Conservation (phyloP, 768 basidiomycete genomes). For the Collybia mongolica region DNA sequence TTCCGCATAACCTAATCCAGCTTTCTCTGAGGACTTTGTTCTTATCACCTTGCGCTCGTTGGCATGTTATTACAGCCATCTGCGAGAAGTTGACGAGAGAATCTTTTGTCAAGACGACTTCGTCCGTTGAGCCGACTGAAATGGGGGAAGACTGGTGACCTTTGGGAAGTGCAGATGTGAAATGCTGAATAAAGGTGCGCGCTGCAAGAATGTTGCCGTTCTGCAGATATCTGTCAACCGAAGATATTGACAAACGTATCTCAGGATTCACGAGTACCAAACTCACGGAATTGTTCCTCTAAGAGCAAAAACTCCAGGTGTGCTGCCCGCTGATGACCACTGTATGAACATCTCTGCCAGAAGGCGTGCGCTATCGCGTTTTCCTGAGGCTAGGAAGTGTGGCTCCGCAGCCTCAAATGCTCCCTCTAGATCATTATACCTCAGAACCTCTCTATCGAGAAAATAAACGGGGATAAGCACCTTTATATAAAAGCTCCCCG, state of each 20-base stretch:
- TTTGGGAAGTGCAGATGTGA: constrained; percentile 60
- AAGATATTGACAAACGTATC: neutral
- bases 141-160: constrained; percentile 46
- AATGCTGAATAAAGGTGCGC: constrained; percentile 86
- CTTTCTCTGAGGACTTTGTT: constrained; percentile 74
- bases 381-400: constrained; percentile 83
- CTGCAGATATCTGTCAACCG: constrained; percentile 57
- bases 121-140: constrained; percentile 46
- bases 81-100: constrained; percentile 86
- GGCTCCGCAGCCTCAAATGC: constrained; percentile 73
- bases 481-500: constrained; percentile 86
- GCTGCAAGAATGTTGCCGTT: constrained; percentile 93
- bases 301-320: constrained; percentile 75
- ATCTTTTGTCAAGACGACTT: constrained; percentile 75
- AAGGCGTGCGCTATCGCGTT: constrained; percentile 82
- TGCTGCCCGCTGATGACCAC: constrained; percentile 58
- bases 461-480: constrained; percentile 29
- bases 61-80: constrained; percentile 84
- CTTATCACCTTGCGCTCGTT: constrained; percentile 79
- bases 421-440: constrained; percentile 51
- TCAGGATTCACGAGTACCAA: neutral
- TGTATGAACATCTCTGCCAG: constrained; percentile 86
- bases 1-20: constrained; percentile 83
- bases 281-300: constrained; percentile 85
- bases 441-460: neutral